Base-by-base conservation (phyloP, 2,329 filamentous ascomycete species). In the Diaporthe sp. region DNA sequence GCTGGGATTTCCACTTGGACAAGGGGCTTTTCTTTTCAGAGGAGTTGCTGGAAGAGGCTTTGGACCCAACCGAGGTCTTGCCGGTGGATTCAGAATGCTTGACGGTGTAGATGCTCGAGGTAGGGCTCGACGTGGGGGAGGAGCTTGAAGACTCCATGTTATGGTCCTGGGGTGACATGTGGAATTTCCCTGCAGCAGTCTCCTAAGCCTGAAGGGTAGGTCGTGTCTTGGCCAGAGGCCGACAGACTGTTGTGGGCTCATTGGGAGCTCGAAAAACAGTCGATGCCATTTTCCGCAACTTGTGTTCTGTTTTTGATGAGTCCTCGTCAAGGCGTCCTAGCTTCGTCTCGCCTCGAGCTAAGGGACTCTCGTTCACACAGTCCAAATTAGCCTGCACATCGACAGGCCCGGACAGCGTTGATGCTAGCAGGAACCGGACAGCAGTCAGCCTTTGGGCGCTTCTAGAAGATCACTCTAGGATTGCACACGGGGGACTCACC, bases 241-340 rank as follows among this genome's bases (percentile, higher is more conserved):
- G 83, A 76, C 84, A 84, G 30, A 88, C 82, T 8, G 87, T 81
- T 2, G 85, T 87, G 7, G 83, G 83, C 39, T 85, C 84, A 27
- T 83, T 77, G 37, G 83, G 81, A 22, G 77, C 76, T 72, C 83
- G 84, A 59, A 85, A 79, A 30, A 86, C 78, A 30, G 83, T 82
- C 65, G 83, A 80, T 27, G 85, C 85, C 76, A 87, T 82, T 74
- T 82, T 85, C 58, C 78, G 80, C 37, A 82, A 22, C 39, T 70
- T 50, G 0, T 58, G 44, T 65, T 55, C 51, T 27, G 55, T 25
- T 44, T n/a, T 74, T 30, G 32, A 32, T 25, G 47, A 42, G 37
- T 32, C 35, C 32, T 37, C 37, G 19, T 13, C 10, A 1, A 19
- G 35, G 78, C 72, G 69, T 71, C 32, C 68, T 42, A 32, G 71